Evolutionary conservation across 306 rosid genomes (phyloP).

Genomic region (Ammopiptanthus mongolicus): DNA sequence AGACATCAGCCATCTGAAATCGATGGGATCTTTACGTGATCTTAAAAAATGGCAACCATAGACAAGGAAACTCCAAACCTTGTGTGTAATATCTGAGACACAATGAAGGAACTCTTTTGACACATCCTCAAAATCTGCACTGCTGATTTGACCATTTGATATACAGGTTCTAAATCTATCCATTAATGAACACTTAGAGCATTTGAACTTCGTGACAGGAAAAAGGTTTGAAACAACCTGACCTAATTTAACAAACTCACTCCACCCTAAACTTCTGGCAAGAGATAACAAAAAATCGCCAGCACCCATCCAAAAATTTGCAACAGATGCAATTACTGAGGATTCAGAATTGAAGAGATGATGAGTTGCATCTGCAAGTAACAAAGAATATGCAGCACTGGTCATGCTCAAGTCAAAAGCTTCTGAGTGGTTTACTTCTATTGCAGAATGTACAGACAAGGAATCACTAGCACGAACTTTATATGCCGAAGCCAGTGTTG

Average conservation of each 20-base stretch:
- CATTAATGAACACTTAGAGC: conserved; percentile 46
- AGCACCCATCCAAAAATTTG: conserved; percentile 62
- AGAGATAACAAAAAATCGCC: conserved; percentile 69
- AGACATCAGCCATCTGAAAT: conserved; percentile 37
- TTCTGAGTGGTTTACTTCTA: conserved; percentile 7
- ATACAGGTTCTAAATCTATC: conserved; percentile 25
- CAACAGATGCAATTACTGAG: conserved; percentile 54
- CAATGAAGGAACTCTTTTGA: conserved; percentile 43
- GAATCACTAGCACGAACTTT: conserved; percentile 45
- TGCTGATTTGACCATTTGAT: conserved; percentile 19
- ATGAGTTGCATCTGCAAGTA: conserved; percentile 69
- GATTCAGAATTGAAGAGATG: conserved; percentile 63
- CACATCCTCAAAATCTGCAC: conserved; percentile 34
- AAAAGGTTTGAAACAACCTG: conserved; percentile 18
- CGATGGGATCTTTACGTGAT: conserved; percentile 41
- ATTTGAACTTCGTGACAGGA: conserved; percentile 24
- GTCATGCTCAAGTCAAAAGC: conserved; percentile 51
- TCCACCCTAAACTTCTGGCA: conserved; percentile 44
- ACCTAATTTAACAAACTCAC: conserved; percentile 16
- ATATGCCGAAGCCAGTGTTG: conserved; percentile 70
- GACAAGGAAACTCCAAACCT: conserved; percentile 48
- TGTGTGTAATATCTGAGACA: conserved; percentile 23
- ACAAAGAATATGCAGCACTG: conserved; percentile 60
- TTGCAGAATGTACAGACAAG: conserved; percentile 23
- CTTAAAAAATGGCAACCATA: conserved; percentile 37